phyloP scores from a whole-genome alignment of 176 grass and related monocot genomes.

The Ensete ventricosum region DNA sequence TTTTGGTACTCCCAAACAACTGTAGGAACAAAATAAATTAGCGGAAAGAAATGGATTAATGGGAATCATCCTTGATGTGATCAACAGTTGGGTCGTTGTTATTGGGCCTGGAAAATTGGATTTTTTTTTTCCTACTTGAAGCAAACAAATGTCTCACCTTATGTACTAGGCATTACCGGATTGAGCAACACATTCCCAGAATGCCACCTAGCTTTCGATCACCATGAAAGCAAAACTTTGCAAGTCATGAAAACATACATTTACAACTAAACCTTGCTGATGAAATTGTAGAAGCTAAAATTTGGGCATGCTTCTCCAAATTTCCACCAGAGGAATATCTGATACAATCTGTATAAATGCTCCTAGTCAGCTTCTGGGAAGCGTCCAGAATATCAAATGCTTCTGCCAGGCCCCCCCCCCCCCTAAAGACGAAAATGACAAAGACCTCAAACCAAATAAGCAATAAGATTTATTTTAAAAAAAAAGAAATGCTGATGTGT shows the following conservation, averaged over 20 bases:
- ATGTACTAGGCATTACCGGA: background rate
- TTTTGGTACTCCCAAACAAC: background rate
- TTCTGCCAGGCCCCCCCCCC: background rate
- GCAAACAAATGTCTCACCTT: background rate
- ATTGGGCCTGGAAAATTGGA: too few relatives aligned
- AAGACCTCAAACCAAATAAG: background rate
- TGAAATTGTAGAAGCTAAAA: background rate
- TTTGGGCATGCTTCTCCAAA: background rate
- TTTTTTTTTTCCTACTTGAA: background rate
- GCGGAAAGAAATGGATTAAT: too few relatives aligned
- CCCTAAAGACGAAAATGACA: background rate
- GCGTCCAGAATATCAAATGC: background rate
- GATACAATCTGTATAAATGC: background rate
- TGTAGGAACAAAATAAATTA: background rate
- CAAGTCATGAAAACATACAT: background rate
- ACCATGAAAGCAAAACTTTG: constrained; percentile 1
- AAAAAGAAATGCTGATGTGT: background rate
- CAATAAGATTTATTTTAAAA: background rate
- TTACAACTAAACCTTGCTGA: background rate
- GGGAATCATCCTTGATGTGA: background rate
- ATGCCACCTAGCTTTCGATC: background rate
- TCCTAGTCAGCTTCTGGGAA: background rate
- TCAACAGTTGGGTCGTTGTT: background rate
- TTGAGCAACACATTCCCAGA: background rate
- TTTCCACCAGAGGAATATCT: background rate